phyloP scores from a whole-genome alignment of 495 filamentous ascomycete species.

The Penicillium waksmanii region DNA sequence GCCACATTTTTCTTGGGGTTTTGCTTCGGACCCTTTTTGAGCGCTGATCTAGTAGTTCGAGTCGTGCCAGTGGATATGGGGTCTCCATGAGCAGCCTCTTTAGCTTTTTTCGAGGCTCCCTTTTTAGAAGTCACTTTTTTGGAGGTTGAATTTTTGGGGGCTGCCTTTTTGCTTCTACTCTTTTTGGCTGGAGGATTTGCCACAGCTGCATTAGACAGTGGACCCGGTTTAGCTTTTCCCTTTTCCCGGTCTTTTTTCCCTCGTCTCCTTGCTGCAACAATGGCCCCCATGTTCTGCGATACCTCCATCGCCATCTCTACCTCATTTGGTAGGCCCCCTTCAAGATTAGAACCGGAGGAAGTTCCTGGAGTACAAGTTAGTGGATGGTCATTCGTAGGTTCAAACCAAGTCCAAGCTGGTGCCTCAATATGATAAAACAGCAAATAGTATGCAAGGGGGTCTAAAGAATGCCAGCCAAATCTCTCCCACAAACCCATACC shows the following conservation, averaged over 20 bases:
- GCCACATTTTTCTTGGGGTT: neutral
- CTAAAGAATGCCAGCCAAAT: constrained; percentile 1
- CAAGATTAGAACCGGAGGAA: neutral
- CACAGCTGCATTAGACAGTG: too few species aligned
- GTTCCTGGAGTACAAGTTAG: constrained; percentile 4
- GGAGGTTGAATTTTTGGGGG: too few species aligned
- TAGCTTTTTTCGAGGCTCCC: neutral
- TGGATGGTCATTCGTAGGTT: neutral
- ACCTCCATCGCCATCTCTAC: neutral
- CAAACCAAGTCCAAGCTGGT: neutral
- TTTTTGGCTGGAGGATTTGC: too few species aligned
- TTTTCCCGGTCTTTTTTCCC: too few species aligned
- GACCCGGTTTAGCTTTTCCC: too few species aligned
- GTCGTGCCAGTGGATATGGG: too few species aligned
- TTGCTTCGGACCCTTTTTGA: neutral
- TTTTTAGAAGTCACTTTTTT: too few species aligned
- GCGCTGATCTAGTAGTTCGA: neutral
- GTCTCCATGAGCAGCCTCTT: neutral
- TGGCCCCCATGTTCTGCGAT: neutral
- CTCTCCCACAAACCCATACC: neutral
- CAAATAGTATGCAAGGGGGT: constrained; percentile 3
- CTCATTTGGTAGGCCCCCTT: too few species aligned
- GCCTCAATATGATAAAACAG: neutral
- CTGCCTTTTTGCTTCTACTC: too few species aligned
- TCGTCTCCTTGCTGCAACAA: too few species aligned